Percentiles rank a stretch among this genome's conserved stretches.
These are phyloP conservation scores for Harringtonia lauricola DNA, from an alignment of 2,329 filamentous ascomycete genomes.

Conservation along the genomic window DNA sequence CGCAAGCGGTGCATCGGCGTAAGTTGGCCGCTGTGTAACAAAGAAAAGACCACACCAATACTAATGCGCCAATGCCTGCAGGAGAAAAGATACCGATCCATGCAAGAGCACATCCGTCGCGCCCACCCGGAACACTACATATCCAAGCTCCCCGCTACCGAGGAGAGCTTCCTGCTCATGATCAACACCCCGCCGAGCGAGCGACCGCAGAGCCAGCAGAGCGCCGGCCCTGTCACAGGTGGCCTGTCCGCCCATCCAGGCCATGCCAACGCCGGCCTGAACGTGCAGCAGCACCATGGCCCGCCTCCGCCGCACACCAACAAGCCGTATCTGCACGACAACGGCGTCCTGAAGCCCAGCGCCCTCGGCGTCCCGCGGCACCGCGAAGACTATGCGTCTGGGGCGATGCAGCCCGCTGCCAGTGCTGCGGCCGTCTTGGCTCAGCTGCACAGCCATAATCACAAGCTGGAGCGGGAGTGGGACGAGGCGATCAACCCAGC, in stretches of 20 bases:
- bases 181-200: slow-evolving; percentile 70
- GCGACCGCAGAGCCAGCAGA: slow-evolving; percentile 22
- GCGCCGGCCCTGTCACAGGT: slow-evolving; percentile 16
- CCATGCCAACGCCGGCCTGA: not conserved
- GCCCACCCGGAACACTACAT: slow-evolving; percentile 97
- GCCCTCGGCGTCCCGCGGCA: slow-evolving; percentile 58
- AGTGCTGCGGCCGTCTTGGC: slow-evolving; percentile 80
- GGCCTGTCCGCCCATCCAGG: slow-evolving; percentile 4
- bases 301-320: slow-evolving; percentile 11
- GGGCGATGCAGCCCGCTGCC: slow-evolving; percentile 53
- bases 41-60: too few species aligned
- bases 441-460: slow-evolving; percentile 66
- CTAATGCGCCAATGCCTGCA: slow-evolving; percentile 9
- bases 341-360: slow-evolving; percentile 54
- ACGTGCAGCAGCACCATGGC: slow-evolving; percentile 1
- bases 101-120: slow-evolving; percentile 98
- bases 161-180: slow-evolving; percentile 96
- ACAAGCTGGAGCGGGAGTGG: slow-evolving; percentile 66
- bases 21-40: too few species aligned
- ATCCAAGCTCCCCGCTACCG: slow-evolving; percentile 91
- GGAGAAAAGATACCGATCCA: slow-evolving; percentile 66
- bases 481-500: slow-evolving; percentile 53
- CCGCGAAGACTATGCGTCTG: slow-evolving; percentile 57
- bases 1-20: slow-evolving; percentile 96
- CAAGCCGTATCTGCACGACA: slow-evolving; percentile 48